phyloP scores from a whole-genome alignment of 805 yeast genomes.

The Candida dajiaensis region DNA sequence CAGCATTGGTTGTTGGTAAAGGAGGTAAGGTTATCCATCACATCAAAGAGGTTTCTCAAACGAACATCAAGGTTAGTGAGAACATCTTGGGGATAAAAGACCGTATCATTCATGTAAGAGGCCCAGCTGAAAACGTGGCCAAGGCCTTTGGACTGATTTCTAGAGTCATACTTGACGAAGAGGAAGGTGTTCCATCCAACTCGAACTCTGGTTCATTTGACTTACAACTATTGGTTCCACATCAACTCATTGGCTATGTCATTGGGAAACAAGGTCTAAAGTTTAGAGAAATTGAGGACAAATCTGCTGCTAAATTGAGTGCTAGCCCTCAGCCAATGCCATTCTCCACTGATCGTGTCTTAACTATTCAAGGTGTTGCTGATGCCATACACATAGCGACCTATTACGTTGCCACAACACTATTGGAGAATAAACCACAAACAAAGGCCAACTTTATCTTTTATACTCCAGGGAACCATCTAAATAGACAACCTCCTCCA shows the following conservation, averaged over 20 bases:
- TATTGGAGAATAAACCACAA: slow-evolving; percentile 48
- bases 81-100: slow-evolving; percentile 68
- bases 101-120: slow-evolving; percentile 67
- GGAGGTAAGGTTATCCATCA: slow-evolving; percentile 70
- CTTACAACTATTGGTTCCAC: slow-evolving; percentile 64
- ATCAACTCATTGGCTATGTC: slow-evolving; percentile 71
- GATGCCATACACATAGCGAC: slow-evolving; percentile 85
- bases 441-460: slow-evolving; percentile 49
- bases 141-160: slow-evolving; percentile 73
- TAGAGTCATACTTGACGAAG: slow-evolving; percentile 60
- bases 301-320: slow-evolving; percentile 68
- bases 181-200: slow-evolving; percentile 56
- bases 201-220: slow-evolving; percentile 48
- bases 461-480: slow-evolving; percentile 43
- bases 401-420: slow-evolving; percentile 65
- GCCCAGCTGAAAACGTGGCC: slow-evolving; percentile 73
- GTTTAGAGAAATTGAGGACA: slow-evolving; percentile 76
- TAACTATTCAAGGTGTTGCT: slow-evolving; percentile 70
- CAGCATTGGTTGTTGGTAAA: slow-evolving; percentile 69
- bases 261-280: slow-evolving; percentile 73
- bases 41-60: slow-evolving; percentile 56
- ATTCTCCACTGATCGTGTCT: slow-evolving; percentile 68
- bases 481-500: slow-evolving; percentile 2
- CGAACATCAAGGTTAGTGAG: slow-evolving; percentile 66
- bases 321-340: slow-evolving; percentile 73